Conservation (phyloP, 2,329 filamentous ascomycete genomes). For the Fusarium proliferatum region DNA sequence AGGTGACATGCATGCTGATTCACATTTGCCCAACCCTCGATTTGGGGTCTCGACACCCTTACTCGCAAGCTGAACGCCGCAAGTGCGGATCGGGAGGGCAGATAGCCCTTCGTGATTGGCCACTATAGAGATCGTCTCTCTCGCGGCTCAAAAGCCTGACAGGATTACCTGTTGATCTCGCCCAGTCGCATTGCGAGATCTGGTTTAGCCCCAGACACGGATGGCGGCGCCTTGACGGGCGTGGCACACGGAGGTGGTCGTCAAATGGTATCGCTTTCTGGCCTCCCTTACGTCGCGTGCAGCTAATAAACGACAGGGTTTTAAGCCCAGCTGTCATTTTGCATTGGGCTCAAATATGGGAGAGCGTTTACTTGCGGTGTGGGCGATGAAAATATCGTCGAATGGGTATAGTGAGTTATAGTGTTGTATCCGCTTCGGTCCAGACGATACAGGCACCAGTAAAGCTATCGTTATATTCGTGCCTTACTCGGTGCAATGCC, state of each 20-base stretch:
- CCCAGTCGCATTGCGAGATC: slow-evolving; percentile 3
- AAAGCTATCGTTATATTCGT: neutral
- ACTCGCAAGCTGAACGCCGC: neutral
- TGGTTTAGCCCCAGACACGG: slow-evolving; percentile 10
- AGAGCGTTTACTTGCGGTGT: slow-evolving; percentile 11
- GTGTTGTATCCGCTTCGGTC: slow-evolving; percentile 4
- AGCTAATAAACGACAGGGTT: slow-evolving; percentile 2
- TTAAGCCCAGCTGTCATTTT: slow-evolving; percentile 5
- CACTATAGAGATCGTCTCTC: neutral
- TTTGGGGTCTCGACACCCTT: neutral
- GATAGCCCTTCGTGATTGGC: slow-evolving; percentile 4
- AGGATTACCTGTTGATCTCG: slow-evolving; percentile 15
- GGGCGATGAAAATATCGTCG: neutral
- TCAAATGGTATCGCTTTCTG: slow-evolving; percentile 28
- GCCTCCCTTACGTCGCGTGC: neutral
- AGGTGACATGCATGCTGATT: slow-evolving; percentile 17
- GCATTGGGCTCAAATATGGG: neutral
- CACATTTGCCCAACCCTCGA: slow-evolving; percentile 10
- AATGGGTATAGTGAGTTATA: neutral
- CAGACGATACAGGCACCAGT: neutral
- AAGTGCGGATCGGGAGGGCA: neutral
- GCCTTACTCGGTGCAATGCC: neutral
- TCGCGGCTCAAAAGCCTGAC: slow-evolving; percentile 6
- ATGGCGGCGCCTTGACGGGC: slow-evolving; percentile 16
- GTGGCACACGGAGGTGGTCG: slow-evolving; percentile 10